A percentile compares a stretch with the other conserved stretches of the same genome.
phyloP scores from a whole-genome alignment of 768 basidiomycete genomes.

The Suillus subluteus region DNA sequence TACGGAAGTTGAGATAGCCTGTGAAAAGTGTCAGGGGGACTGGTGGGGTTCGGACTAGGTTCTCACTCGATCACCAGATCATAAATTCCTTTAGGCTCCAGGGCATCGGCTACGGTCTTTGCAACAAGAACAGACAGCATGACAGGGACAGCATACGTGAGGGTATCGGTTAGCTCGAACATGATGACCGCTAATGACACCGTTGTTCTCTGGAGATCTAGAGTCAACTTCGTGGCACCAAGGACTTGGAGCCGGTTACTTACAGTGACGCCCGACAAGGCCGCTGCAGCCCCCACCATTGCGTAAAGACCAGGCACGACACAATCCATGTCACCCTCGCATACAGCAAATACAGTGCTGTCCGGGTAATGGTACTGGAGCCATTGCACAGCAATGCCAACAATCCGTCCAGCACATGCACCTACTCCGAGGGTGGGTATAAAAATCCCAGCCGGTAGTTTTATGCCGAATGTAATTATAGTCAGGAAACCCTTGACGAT shows the following conservation, averaged over 20 bases:
- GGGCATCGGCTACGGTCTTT: conserved; percentile 37
- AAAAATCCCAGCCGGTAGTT: conserved; percentile 92
- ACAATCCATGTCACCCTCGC: conserved; percentile 69
- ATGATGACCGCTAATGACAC: conserved; percentile 96
- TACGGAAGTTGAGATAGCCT: conserved; percentile 88
- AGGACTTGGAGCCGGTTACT: conserved; percentile 31
- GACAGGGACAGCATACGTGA: conserved; percentile 90
- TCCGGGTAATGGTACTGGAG: conserved; percentile 66
- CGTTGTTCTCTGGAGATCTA: conserved; percentile 65
- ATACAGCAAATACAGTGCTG: conserved; percentile 63
- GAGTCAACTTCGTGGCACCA: conserved; percentile 12
- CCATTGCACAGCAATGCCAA: conserved; percentile 83
- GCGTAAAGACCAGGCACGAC: conserved; percentile 91
- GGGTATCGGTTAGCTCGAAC: conserved; percentile 91
- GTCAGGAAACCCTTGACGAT: conserved; percentile 81
- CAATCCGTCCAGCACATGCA: conserved; percentile 87
- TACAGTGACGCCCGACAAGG: conserved; percentile 94
- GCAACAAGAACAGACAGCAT: conserved; percentile 84
- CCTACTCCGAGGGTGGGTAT: conserved; percentile 95
- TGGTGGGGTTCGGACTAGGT: not conserved
- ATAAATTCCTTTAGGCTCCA: conserved; percentile 87
- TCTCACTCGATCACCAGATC: conserved; percentile 89
- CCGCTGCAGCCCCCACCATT: conserved; percentile 95
- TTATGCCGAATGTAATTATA: conserved; percentile 91
- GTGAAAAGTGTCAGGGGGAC: conserved; percentile 6